Evolutionary conservation across 73 alveolate genomes (phyloP).

Genomic region (Paramecium pentaurelia): DNA sequence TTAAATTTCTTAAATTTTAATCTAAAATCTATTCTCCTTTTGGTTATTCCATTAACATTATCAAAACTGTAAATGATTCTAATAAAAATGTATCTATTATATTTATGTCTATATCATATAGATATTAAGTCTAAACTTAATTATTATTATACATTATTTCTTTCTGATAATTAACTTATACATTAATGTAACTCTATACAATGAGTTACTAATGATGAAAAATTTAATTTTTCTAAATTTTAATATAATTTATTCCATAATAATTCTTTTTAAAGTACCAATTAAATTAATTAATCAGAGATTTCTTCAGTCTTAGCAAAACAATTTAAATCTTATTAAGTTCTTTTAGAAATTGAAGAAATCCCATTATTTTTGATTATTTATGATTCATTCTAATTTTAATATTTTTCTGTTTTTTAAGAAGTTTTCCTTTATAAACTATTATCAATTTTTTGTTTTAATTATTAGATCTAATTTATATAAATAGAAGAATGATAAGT

Average conservation of each 20-base stretch:
- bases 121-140: slow-evolving; percentile 11
- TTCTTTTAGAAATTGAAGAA: not conserved
- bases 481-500: not conserved
- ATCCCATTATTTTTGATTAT: not conserved
- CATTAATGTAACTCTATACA: not conserved
- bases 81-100: not conserved
- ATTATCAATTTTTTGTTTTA: not conserved
- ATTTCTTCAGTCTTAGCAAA: not conserved
- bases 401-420: not conserved
- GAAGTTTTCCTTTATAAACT: not conserved
- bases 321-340: not conserved
- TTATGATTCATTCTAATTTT: not conserved
- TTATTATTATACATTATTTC: not conserved
- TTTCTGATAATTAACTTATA: not conserved
- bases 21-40: not conserved
- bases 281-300: not conserved
- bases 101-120: not conserved
- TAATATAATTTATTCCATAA: not conserved
- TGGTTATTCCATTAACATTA: not conserved
- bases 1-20: not conserved
- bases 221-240: not conserved
- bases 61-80: not conserved
- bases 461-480: not conserved
- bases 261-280: not conserved
- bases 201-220: not conserved